Conservation (phyloP, 768 basidiomycete species). For the Phallus indusiatus region DNA sequence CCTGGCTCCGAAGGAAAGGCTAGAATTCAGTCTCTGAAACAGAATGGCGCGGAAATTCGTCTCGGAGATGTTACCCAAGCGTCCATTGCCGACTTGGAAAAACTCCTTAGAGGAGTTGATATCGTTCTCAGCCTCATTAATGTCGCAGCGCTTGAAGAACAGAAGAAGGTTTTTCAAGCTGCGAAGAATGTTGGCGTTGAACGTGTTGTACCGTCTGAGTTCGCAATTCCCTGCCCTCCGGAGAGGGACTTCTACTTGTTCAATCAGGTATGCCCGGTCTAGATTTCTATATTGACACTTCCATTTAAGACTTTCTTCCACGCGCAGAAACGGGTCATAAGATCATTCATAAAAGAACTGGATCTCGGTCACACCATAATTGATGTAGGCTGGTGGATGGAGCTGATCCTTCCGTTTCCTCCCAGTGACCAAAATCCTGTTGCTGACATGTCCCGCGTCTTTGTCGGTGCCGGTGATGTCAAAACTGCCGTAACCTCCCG, state of each 20-base stretch:
- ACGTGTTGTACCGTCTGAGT: conserved; percentile 20
- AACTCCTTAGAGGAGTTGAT: conserved; percentile 13
- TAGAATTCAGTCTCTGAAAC: conserved; percentile 4
- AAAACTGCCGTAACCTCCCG: conserved; percentile 17
- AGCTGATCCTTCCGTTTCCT: conserved; percentile 11
- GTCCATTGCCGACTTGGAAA: conserved; percentile 11
- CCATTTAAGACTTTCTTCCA: not conserved
- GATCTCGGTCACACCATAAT: conserved; percentile 23
- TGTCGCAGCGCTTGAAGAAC: conserved; percentile 3
- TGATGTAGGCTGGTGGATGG: conserved; percentile 26
- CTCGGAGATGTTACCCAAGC: conserved; percentile 10
- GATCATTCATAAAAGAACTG: conserved; percentile 17
- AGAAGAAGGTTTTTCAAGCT: conserved; percentile 13
- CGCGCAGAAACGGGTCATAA: conserved; percentile 21
- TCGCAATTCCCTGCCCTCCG: conserved; percentile 10
- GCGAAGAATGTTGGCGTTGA: conserved; percentile 17
- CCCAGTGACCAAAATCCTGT: conserved; percentile 5
- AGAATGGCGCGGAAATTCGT: conserved; percentile 15
- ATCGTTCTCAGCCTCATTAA: not conserved
- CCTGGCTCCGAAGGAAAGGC: conserved; percentile 15
- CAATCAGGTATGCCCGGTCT: not conserved
- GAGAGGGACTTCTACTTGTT: not conserved
- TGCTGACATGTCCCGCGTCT: conserved; percentile 3
- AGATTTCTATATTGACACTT: not conserved
- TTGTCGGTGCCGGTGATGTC: conserved; percentile 16